Evolutionary conservation across 768 basidiomycete species (phyloP).

Genomic region (Leccinum broughii): DNA sequence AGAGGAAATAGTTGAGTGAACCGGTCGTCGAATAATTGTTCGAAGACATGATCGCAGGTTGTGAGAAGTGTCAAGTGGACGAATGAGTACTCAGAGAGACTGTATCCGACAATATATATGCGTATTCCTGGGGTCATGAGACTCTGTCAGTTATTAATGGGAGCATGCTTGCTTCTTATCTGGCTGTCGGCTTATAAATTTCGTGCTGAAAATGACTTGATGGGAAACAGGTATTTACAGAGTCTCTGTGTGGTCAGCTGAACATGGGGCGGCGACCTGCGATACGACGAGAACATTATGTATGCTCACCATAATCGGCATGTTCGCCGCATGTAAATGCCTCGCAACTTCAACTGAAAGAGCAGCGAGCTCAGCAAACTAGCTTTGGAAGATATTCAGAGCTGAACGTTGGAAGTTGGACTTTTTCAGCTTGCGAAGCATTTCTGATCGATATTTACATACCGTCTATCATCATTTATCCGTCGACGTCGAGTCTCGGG

Average conservation of each 20-base stretch:
- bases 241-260: not conserved
- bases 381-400: not conserved
- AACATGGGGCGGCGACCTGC: not conserved
- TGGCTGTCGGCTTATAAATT: slow-evolving; percentile 4
- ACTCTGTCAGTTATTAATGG: not conserved
- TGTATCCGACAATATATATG: slow-evolving; percentile 23
- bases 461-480: not conserved
- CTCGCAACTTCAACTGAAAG: not conserved
- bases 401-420: not conserved
- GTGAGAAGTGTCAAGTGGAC: slow-evolving; percentile 26
- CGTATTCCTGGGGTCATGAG: slow-evolving; percentile 19
- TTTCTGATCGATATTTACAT: not conserved
- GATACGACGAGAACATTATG: not conserved
- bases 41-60: slow-evolving; percentile 10
- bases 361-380: not conserved
- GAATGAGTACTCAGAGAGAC: slow-evolving; percentile 26
- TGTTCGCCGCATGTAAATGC: not conserved
- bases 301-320: not conserved
- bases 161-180: not conserved
- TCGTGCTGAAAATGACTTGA: not conserved
- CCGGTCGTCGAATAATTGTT: slow-evolving; percentile 19
- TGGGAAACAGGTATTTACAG: not conserved
- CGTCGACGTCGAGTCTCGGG: too few species aligned
- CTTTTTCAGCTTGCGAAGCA: not conserved
- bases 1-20: slow-evolving; percentile 18